Conservation (phyloP, 768 basidiomycete species). For the Galerina sulciceps region DNA sequence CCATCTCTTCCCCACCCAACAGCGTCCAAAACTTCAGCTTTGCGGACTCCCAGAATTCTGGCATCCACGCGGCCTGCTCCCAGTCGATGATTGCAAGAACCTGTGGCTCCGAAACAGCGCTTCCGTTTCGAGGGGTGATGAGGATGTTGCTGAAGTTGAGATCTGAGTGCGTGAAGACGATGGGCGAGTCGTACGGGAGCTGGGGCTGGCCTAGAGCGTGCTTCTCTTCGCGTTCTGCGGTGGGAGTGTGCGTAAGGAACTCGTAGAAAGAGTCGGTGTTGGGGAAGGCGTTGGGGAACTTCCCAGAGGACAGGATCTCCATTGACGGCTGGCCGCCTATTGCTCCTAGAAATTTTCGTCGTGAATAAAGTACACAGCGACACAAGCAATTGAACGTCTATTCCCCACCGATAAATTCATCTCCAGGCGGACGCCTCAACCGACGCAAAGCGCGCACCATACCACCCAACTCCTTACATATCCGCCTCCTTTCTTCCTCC, state of each 20-base stretch:
- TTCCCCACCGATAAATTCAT: neutral
- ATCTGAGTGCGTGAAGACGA: slow-evolving; percentile 18
- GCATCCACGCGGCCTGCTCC: slow-evolving; percentile 20
- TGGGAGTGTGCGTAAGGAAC: neutral
- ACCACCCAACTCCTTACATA: neutral
- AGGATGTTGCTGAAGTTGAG: slow-evolving; percentile 16
- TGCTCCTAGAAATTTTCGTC: neutral
- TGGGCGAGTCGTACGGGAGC: slow-evolving; percentile 6
- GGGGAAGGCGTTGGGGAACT: neutral
- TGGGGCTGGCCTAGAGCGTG: neutral
- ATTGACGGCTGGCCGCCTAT: neutral
- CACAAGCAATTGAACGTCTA: neutral
- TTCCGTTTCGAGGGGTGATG: slow-evolving; percentile 3
- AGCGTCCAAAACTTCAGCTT: neutral
- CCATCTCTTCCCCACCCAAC: neutral
- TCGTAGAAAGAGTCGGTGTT: neutral
- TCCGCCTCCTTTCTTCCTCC: neutral
- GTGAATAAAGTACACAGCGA: neutral
- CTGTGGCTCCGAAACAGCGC: neutral
- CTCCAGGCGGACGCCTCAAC: neutral
- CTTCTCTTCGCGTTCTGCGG: neutral
- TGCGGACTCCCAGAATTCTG: slow-evolving; percentile 13
- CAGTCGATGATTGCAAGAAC: slow-evolving; percentile 17
- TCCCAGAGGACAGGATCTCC: neutral
- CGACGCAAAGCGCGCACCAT: neutral